Conservation (phyloP, 345 rosid species). For the Kernera saxatilis region DNA sequence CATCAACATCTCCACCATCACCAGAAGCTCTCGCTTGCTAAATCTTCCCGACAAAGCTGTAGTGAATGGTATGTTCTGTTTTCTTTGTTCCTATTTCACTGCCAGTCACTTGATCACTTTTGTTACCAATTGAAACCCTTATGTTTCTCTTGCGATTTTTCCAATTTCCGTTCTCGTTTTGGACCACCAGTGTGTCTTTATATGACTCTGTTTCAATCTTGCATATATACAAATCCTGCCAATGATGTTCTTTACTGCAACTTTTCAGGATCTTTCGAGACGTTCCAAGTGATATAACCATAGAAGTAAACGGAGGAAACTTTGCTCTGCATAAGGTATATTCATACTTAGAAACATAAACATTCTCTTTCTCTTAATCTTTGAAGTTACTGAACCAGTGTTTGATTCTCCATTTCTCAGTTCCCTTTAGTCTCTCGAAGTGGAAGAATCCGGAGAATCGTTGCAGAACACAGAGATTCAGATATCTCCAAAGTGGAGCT, state of each 20-base stretch:
- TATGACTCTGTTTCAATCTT: background rate
- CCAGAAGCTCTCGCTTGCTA: constrained; percentile 63
- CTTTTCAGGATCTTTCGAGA: constrained; percentile 83
- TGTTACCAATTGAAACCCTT: background rate
- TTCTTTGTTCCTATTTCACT: background rate
- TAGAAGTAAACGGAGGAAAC: constrained; percentile 70
- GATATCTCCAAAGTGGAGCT: constrained; percentile 88
- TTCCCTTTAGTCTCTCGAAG: constrained; percentile 92
- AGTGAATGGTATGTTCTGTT: constrained; percentile 68
- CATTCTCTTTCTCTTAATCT: background rate
- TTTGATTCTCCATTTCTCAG: constrained; percentile 37
- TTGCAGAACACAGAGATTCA: constrained; percentile 84
- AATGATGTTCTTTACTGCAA: background rate
- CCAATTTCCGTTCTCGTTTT: background rate
- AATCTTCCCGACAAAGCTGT: constrained; percentile 76
- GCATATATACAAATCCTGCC: background rate
- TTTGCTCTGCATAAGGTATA: constrained; percentile 84
- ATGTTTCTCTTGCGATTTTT: background rate
- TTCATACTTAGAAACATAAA: background rate
- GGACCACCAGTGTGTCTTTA: background rate
- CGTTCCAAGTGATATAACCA: constrained; percentile 85
- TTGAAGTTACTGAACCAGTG: background rate
- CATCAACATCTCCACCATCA: constrained; percentile 37
- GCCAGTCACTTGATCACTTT: background rate
- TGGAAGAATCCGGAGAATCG: constrained; percentile 73